Base-by-base conservation (phyloP, 1,139 yeast species). In the Pichia sp. region DNA sequence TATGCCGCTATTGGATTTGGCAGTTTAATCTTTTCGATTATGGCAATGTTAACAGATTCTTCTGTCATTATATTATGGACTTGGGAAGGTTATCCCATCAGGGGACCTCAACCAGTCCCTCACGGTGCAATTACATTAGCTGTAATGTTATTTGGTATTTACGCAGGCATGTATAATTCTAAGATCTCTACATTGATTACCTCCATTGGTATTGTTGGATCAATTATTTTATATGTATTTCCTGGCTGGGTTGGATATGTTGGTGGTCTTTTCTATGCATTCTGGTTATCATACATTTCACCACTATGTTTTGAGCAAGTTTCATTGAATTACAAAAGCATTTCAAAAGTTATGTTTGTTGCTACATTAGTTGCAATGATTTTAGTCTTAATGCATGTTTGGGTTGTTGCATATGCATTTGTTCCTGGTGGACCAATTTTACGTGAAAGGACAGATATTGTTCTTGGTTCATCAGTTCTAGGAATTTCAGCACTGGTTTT, bases 401-500 rank as follows among this genome's bases (percentile, higher is more conserved):
- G 97, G 97, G 81, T 85, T 46, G 98, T 92, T 39, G 98, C 98
- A 0, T 92, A 92, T 65, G 98, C 98, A 0, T 92, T 92, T 68
- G 98, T 92, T 45, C 98, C 98, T 16, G 92, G 87, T 53, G 98
- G 98, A 6, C 83, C 83, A 62, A 56, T 85, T 26, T 72, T 92
- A 49, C 79, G 98, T 62, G 98, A 92, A 67, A 78, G 96, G 63
- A 82, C 92, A 6, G 95, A 89, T 65, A 65, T 85, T 40, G 78
- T 92, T 3, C 66, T 88, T 44, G 73, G 74, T 7, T 56, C 70
- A 5, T 76, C 85, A 50, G 79, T 84, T 42, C 59, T 70, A 1
- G 59, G 72, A 30, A 63, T 82, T 43, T 68, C 64, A 12, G 74
- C 76, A 15, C 52, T 56, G 20, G 40, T 55, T n/a, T 57, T 68